Evolutionary conservation across 148 eudicot genomes (phyloP), one percentile per base, ranked within the genome.

Genomic region (Rhododendron vialii): DNA sequence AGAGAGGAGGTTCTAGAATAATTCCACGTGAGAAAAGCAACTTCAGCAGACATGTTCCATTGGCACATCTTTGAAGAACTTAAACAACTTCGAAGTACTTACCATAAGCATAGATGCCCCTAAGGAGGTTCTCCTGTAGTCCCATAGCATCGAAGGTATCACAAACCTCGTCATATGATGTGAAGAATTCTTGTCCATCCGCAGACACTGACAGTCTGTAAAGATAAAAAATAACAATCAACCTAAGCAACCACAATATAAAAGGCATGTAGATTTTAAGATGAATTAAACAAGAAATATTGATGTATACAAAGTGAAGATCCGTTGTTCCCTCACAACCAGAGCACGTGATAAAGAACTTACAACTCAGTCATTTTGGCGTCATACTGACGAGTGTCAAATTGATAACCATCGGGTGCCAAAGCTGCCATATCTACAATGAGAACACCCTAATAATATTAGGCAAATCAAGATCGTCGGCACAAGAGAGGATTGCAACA

Each of bases 41-140:
- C 67, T 61, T 61, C 26, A 65, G 71, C 71, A 65, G 10, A 43
- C 11, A 65, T n/a, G 12, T 65, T 65, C 71, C 26, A 65, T n/a
- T 22, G 71, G n/a, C 71, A 71, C 76, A 71, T 71, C 36, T 26
- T 71, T 71, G 35, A 71, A 71, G 36, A 6, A 71, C 5, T 71
- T 30, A 71, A 41, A 18, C 5, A 38, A 2, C 20, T 17, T 13
- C 1, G 10, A 10, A 6, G 48, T 33, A 5, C 30, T 2, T 85
- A 89, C 91, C 89, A 74, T 90, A 88, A 26, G 91, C 91, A 84
- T 90, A 90, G 41, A 90, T 90, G 86, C 91, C 91, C 59, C 91
- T 85, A 7, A 89, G 83, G 35, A 89, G 91, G 53, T 89, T 88
- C 83, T 88, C 90, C 67, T 84, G 88, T 83, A 90, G 82, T 61